Evolutionary conservation across 768 basidiomycete genomes (phyloP).

Genomic region (Podaxis sp.): DNA sequence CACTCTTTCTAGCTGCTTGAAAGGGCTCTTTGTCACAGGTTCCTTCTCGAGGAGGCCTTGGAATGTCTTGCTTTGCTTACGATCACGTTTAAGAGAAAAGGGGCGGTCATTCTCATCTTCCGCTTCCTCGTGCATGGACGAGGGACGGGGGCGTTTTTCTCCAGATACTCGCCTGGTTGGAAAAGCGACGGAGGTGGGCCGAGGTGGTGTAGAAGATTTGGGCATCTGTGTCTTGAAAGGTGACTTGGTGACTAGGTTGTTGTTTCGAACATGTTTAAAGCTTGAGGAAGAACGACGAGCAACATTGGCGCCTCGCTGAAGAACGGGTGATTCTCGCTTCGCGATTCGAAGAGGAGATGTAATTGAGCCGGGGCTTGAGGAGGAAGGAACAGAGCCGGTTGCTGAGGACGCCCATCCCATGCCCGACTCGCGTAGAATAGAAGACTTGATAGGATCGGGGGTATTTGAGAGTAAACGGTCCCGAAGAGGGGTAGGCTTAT

Average conservation of each 20-base stretch:
- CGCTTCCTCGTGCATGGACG: constrained; percentile 65
- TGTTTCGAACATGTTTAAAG: constrained; percentile 72
- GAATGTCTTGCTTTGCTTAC: constrained; percentile 70
- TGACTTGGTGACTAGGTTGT: constrained; percentile 80
- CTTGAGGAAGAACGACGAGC: constrained; percentile 73
- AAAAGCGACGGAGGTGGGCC: constrained; percentile 27
- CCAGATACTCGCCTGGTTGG: constrained; percentile 59
- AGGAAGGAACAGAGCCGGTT: constrained; percentile 26
- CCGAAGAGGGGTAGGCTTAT: constrained; percentile 42
- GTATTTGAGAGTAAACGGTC: constrained; percentile 61
- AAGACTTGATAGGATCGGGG: constrained; percentile 59
- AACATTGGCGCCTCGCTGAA: constrained; percentile 42
- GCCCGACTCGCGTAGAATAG: constrained; percentile 59
- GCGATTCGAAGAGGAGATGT: constrained; percentile 71
- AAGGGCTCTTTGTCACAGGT: constrained; percentile 81
- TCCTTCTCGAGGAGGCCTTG: constrained; percentile 72
- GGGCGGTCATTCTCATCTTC: constrained; percentile 69
- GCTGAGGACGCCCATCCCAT: constrained; percentile 56
- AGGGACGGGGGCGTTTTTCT: constrained; percentile 72
- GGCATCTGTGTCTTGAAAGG: constrained; percentile 73
- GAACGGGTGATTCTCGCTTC: constrained; percentile 55
- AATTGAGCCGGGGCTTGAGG: constrained; percentile 30
- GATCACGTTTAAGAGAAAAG: constrained; percentile 63
- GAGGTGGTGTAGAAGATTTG: constrained; percentile 39
- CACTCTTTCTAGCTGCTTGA: constrained; percentile 35